Evolutionary conservation across 139 green algal species (phyloP).

Genomic region (Raphidocelis subcapitata): DNA sequence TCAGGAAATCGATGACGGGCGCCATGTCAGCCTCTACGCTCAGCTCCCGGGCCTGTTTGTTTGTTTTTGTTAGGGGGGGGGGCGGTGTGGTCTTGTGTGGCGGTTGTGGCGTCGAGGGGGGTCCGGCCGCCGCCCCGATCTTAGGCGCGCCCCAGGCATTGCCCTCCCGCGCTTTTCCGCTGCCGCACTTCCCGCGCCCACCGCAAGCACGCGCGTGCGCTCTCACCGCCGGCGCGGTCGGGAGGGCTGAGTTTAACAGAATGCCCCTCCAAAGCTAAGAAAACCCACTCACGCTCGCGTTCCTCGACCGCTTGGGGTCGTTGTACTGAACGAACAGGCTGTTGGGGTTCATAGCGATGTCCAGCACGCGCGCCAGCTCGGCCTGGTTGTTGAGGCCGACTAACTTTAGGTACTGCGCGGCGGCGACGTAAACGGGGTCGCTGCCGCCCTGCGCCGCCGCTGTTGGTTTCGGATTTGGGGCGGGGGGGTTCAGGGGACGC

Average conservation of each 20-base stretch:
- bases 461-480: too few species aligned
- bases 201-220: neutral
- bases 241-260: too few species aligned
- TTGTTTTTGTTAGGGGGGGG: neutral
- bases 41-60: conserved; percentile 48
- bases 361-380: conserved; percentile 65
- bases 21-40: conserved; percentile 60
- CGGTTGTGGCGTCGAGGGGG: neutral
- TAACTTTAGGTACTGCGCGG: conserved; percentile 36
- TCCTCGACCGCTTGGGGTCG: conserved; percentile 35
- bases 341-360: conserved; percentile 83
- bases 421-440: conserved; percentile 35
- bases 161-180: neutral
- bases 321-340: conserved; percentile 58
- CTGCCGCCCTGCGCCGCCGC: conserved; percentile 21
- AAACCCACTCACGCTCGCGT: conserved; percentile 36
- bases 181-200: neutral
- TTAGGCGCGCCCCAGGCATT: neutral
- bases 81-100: neutral
- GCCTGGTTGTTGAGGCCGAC: conserved; percentile 55
- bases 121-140: neutral
- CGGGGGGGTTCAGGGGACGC: too few species aligned
- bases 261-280: too few species aligned
- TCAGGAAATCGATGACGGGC: conserved; percentile 58
- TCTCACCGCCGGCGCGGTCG: too few species aligned